phyloP scores from a whole-genome alignment of 495 filamentous ascomycete genomes.

The Xylaria scruposa region DNA sequence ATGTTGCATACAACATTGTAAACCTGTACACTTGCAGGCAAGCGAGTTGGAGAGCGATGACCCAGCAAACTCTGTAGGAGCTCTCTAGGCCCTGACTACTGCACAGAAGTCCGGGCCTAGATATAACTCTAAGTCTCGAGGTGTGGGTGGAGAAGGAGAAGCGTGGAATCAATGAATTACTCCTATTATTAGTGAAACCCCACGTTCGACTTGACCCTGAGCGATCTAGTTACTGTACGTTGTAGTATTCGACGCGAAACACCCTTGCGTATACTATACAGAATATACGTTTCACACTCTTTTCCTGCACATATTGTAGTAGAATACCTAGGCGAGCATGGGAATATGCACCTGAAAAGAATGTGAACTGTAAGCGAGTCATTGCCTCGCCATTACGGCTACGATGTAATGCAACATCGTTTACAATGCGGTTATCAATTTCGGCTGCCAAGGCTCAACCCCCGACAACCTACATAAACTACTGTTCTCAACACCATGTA shows the following conservation, averaged over 20 bases:
- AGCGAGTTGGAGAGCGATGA: slow-evolving; percentile 19
- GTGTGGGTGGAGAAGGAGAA: slow-evolving; percentile 22
- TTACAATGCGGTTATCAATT: background rate
- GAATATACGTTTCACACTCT: slow-evolving; percentile 1
- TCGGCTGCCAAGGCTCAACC: background rate
- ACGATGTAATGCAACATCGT: background rate
- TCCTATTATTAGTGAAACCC: slow-evolving; percentile 23
- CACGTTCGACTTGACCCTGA: slow-evolving; percentile 14
- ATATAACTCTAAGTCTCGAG: background rate
- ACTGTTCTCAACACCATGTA: background rate
- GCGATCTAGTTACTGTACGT: background rate
- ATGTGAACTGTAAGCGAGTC: background rate
- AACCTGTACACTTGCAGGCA: background rate
- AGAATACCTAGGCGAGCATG: background rate
- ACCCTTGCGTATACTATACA: background rate
- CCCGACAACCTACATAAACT: background rate
- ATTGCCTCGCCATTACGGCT: background rate
- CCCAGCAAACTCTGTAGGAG: background rate
- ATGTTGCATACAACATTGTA: slow-evolving; percentile 22
- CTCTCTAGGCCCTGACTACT: slow-evolving; percentile 8
- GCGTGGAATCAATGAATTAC: background rate
- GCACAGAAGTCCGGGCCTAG: slow-evolving; percentile 12
- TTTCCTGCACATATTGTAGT: background rate
- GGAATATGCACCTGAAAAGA: slow-evolving; percentile 5
- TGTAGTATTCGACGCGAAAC: slow-evolving; percentile 1